Evolutionary conservation across 169 alveolate genomes (phyloP).

Genomic region (Besnoitia besnoiti): DNA sequence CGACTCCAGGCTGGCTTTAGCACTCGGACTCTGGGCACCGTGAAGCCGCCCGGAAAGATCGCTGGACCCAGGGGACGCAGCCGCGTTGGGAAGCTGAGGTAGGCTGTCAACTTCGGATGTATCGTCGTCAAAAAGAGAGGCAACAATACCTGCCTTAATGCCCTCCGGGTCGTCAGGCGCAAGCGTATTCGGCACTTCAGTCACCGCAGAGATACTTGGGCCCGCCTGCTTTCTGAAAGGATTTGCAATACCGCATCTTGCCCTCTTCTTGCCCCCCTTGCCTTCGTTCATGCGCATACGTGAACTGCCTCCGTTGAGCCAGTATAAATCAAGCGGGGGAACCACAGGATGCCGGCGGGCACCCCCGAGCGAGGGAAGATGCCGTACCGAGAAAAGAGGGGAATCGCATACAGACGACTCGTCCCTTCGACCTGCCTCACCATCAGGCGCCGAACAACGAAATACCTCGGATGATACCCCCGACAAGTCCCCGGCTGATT

Average conservation of each 20-base stretch:
- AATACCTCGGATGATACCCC: too few species aligned
- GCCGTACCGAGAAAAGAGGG: not conserved
- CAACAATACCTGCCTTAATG: not conserved
- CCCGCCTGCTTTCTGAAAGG: too few species aligned
- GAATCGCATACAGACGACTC: not conserved
- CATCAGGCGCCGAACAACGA: too few species aligned
- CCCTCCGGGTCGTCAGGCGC: not conserved
- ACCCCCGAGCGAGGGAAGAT: not conserved
- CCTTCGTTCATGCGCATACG: not conserved
- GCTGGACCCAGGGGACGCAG: too few species aligned
- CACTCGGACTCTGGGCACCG: too few species aligned
- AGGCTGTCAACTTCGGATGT: not conserved
- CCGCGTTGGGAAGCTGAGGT: too few species aligned
- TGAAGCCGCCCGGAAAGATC: too few species aligned
- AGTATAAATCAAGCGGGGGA: not conserved
- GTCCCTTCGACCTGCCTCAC: too few species aligned
- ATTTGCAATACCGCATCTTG: too few species aligned
- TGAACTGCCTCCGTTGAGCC: not conserved
- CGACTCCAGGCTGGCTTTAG: too few species aligned
- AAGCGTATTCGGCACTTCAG: not conserved
- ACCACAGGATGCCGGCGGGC: not conserved
- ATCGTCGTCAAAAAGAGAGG: not conserved
- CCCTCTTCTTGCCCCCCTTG: not conserved
- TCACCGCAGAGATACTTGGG: not conserved
- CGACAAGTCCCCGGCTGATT: too few species aligned